Evolutionary conservation across 371 early-diverging fungal genomes (phyloP), one percentile per base, ranked within the genome.

Genomic region (Apophysomyces sp.): DNA sequence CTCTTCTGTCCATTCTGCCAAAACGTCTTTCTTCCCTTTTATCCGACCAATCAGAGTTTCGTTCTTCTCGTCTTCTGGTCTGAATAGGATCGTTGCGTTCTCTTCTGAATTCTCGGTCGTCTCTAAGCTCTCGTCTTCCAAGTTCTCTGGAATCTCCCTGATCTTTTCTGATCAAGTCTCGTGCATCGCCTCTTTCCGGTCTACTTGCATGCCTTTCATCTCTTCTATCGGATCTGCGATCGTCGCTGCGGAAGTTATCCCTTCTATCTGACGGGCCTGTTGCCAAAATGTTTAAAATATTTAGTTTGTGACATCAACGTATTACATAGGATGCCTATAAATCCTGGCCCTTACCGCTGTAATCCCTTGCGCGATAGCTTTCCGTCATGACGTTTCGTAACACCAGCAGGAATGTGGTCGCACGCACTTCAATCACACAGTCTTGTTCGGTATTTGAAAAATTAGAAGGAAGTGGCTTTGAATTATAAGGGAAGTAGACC

Each of bases 71-170:
- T 11, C 49, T 44, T 44, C 21, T 24, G 49, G 11, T 21, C 21
- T n/a, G 21, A 21, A n/a, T 44, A 21, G 4, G 21, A 21, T 30
- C 26, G 16, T 54, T 6, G 57, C 60, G 6, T 52, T 62, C 52
- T 71, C 71, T 61, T 71, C 68, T 21, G 11, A 37, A 37, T 13
- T 37, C 49, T 21, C 49, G n/a, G n/a, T 21, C 24, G 21, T 44
- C 49, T 21, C 49, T 16, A 11, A 18, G 6, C 21, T 44, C 49
- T 21, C 21, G 49, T 44, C 49, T 16, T 21, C 49, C 49, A 21
- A 18, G 21, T 6, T 44, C 49, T 44, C 49, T 44, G 49, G 16
- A 21, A 16, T 44, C 49, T 18, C 21, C 21, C 18, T 44, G 16
- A 44, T 26, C 49, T 21, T 21, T 44, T 16, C 21, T 16, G 49